phyloP scores from a whole-genome alignment of 2,329 filamentous ascomycete genomes.

The Pseudocercospora macadamiae region DNA sequence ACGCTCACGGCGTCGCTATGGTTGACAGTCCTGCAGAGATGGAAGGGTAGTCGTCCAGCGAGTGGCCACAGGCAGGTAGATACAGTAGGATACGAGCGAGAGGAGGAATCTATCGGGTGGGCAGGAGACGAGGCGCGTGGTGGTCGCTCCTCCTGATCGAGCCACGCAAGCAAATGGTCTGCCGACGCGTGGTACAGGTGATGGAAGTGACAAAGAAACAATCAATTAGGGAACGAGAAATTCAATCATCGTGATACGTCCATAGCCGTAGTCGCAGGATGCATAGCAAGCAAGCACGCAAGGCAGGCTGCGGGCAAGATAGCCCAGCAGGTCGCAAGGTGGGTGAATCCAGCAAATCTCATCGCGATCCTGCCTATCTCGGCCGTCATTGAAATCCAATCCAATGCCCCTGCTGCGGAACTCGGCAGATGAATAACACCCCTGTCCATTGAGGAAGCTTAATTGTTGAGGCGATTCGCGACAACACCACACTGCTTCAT shows the following conservation, averaged over 20 bases:
- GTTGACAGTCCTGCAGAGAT: background rate
- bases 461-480: no score
- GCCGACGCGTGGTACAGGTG: background rate
- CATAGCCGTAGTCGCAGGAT: background rate
- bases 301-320: background rate
- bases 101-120: background rate
- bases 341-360: background rate
- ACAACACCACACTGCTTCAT: no score
- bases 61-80: background rate
- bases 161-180: background rate
- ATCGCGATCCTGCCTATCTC: no score
- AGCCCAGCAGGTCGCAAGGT: background rate
- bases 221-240: background rate
- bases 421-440: background rate
- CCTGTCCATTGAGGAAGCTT: no score
- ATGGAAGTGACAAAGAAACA: slow-evolving; percentile 1
- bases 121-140: background rate
- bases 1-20: background rate
- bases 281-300: background rate
- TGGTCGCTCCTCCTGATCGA: background rate
- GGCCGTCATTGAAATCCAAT: no score
- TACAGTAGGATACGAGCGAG: background rate
- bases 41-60: background rate
- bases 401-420: background rate
- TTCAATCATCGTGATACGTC: background rate